phyloP scores from a whole-genome alignment of 768 basidiomycete species.

The Suillus lakei region DNA sequence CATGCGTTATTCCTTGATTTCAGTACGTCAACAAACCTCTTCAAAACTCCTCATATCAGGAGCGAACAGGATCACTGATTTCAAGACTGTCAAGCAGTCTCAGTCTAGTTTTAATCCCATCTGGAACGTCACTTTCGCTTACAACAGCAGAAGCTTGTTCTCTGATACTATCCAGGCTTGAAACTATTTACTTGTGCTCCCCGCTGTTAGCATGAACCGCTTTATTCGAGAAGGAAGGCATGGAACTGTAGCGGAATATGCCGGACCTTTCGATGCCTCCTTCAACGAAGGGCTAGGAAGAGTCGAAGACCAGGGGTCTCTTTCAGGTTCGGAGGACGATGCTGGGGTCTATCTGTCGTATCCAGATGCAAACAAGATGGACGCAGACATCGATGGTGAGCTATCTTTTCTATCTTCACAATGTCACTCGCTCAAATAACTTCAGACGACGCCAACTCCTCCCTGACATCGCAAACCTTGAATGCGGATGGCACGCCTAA shows the following conservation, averaged over 20 bases:
- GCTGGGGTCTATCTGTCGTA: conserved; percentile 35
- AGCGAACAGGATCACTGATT: conserved; percentile 23
- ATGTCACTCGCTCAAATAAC: conserved; percentile 19
- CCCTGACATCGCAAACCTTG: conserved; percentile 77
- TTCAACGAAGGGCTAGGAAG: conserved; percentile 27
- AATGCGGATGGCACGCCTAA: conserved; percentile 90
- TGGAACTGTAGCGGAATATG: conserved; percentile 30
- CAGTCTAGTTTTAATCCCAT: conserved; percentile 32
- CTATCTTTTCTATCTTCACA: conserved; percentile 10
- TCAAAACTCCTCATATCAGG: conserved; percentile 29
- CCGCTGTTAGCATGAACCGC: conserved; percentile 32
- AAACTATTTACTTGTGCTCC: conserved; percentile 19
- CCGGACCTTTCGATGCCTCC: conserved; percentile 29
- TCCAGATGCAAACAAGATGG: conserved; percentile 44
- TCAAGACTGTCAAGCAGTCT: conserved; percentile 17
- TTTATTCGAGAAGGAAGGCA: conserved; percentile 29
- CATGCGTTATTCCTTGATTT: conserved; percentile 36
- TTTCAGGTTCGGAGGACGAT: conserved; percentile 64
- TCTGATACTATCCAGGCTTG: conserved; percentile 4
- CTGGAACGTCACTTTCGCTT: conserved; percentile 33
- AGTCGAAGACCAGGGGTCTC: conserved; percentile 53
- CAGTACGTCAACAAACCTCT: conserved; percentile 30
- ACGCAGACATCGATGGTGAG: conserved; percentile 53
- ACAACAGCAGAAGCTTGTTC: conserved; percentile 15
- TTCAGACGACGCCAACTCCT: conserved; percentile 44